Base-by-base conservation (phyloP, 2,329 filamentous ascomycete genomes). In the Lojkania enalia region DNA sequence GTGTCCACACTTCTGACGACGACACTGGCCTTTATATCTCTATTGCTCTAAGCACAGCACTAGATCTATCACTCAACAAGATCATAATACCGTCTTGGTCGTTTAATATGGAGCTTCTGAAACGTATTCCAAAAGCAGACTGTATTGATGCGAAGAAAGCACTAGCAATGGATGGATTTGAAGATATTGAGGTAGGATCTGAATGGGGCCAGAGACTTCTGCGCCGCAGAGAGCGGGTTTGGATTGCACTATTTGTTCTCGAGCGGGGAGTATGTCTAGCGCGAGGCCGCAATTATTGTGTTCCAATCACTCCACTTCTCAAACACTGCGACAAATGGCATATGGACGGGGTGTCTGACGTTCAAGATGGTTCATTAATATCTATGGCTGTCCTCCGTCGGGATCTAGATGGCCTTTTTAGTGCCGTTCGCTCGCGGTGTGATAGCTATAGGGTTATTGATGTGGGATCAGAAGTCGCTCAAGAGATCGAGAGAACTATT, bases 201-300 rank as follows among this genome's bases (percentile, higher is more conserved):
- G 77, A 82, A 48, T 76, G 76, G 57, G 86, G 85, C 1, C 75
- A 78, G 43, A 70, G 84, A 29, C 69, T 89, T 2, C 65, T 88
- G 2, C 76, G 86, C 31, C 76, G 84, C 41, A 74, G 86, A 35
- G 86, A 89, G 64, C 74, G 86, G 49, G 81, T 82, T 5, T 89
- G 85, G 85, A 77, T 89, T 44, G 81, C 85, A 0, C 67, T 89
- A 1, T 89, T 88, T 60, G 85, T 88, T 0, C 76, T 89, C 1
- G 86, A 89, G 59, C 74, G 86, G 67, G 86, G 85, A 74, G 85
- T 88, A 60, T 88, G 85, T 35, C 69, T 89, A 5, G 86, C 86
- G 0, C 78, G 86, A 44, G 86, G 86, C 5, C 75, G 86, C 51
- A 84, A 78, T 16, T 88, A 86, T 55, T 84, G 83, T 0, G 78